Conservation (phyloP, 2,329 filamentous ascomycete genomes). For the Stagonosporopsis vannaccii region DNA sequence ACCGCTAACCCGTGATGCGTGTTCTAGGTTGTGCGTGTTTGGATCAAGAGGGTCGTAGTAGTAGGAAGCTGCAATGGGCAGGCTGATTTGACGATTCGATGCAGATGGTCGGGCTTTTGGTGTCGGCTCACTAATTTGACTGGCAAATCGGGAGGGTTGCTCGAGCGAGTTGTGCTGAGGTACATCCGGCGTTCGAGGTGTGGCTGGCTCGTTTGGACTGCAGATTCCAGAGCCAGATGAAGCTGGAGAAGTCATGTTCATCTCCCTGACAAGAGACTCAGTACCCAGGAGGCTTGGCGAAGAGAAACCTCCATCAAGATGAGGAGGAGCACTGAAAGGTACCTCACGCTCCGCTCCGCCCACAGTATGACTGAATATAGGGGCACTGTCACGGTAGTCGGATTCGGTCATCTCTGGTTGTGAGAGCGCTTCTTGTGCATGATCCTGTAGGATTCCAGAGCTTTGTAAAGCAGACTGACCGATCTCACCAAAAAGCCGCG, state of each 20-base stretch:
- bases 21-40: constrained; percentile 56
- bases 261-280: constrained; percentile 56
- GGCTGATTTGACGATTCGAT: constrained; percentile 54
- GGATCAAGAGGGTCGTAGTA: constrained; percentile 55
- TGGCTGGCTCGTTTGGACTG: constrained; percentile 48
- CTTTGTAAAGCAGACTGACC: constrained; percentile 62
- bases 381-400: constrained; percentile 15
- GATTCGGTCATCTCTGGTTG: constrained; percentile 17
- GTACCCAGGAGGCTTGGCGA: constrained; percentile 56
- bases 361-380: constrained; percentile 17
- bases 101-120: constrained; percentile 43
- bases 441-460: constrained; percentile 55
- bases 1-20: constrained; percentile 55
- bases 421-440: constrained; percentile 41
- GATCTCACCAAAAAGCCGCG: constrained; percentile 68
- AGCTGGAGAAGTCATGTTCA: constrained; percentile 57
- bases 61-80: constrained; percentile 54
- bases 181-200: constrained; percentile 48
- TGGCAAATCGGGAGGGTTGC: constrained; percentile 32
- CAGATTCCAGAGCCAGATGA: constrained; percentile 48
- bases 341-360: constrained; percentile 22
- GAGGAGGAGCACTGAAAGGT: constrained; percentile 27
- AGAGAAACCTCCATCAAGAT: constrained; percentile 37
- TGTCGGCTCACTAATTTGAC: constrained; percentile 47
- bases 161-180: constrained; percentile 44